Percentiles rank a stretch among this genome's conserved stretches.
phyloP scores from a whole-genome alignment of 257 asterid genomes.

The Lycium barbarum region DNA sequence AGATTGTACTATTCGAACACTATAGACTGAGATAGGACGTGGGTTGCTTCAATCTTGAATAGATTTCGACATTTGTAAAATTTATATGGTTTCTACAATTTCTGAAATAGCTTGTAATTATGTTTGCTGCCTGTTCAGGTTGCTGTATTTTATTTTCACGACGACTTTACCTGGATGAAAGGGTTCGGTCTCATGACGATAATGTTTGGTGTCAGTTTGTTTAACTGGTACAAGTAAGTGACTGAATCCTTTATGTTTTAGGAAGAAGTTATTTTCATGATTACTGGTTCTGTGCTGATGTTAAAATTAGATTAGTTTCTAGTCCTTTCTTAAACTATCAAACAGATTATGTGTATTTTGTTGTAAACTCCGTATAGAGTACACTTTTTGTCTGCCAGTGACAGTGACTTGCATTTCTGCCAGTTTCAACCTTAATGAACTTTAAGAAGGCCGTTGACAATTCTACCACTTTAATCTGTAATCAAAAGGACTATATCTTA shows the following conservation, averaged over 20 bases:
- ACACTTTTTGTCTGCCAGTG: not conserved
- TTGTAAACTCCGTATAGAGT: not conserved
- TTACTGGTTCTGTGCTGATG: not conserved
- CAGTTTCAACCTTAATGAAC: too few relatives aligned
- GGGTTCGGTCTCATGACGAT: conserved; percentile 83
- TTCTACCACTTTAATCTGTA: too few relatives aligned
- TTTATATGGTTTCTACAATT: not conserved
- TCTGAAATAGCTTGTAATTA: not conserved
- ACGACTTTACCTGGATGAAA: conserved; percentile 85
- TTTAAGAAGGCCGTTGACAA: too few relatives aligned
- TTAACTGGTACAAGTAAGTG: conserved; percentile 99
- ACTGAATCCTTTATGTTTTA: conserved; percentile 13
- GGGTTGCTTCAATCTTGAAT: not conserved
- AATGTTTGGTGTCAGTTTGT: conserved; percentile 89
- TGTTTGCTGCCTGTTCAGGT: conserved; percentile 56
- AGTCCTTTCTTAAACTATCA: not conserved
- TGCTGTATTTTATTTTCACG: conserved; percentile 95
- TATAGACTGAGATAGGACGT: not conserved
- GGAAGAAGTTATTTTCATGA: not conserved
- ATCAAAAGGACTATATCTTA: too few relatives aligned
- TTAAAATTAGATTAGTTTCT: not conserved
- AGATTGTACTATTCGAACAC: not conserved
- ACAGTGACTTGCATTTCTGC: not conserved
- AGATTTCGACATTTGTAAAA: not conserved
- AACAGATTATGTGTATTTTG: not conserved